Evolutionary conservation across 2,329 filamentous ascomycete species (phyloP).

Genomic region (Aureobasidium zeae): DNA sequence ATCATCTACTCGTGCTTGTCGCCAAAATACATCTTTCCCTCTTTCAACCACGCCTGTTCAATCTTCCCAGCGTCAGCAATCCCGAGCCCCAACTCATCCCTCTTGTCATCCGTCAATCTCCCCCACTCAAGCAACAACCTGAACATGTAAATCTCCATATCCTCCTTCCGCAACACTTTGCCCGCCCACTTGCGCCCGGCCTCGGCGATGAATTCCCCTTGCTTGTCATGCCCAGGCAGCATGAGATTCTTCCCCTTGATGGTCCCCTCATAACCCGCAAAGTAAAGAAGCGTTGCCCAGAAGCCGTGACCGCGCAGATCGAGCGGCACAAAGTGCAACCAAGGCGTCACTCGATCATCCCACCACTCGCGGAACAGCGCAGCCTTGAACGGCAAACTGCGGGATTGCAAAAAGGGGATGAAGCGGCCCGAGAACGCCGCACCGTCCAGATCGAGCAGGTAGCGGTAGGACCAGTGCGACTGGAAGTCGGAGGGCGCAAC

Average conservation of each 20-base stretch:
- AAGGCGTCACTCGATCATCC: conserved; percentile 62
- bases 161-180: conserved; percentile 55
- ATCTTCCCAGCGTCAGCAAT: conserved; percentile 17
- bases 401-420: conserved; percentile 55
- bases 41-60: conserved; percentile 14
- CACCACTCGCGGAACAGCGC: conserved; percentile 73
- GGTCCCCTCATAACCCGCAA: conserved; percentile 48
- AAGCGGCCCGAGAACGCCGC: conserved; percentile 57
- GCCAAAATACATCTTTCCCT: conserved; percentile 10
- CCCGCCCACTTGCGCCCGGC: conserved; percentile 57
- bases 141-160: conserved; percentile 76
- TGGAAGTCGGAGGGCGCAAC: conserved; percentile 42
- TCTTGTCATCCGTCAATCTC: conserved; percentile 53
- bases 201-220: conserved; percentile 57
- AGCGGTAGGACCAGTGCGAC: conserved; percentile 56
- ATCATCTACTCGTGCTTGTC: conserved; percentile 4
- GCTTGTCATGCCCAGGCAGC: conserved; percentile 42
- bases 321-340: conserved; percentile 73
- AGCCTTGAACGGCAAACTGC: conserved; percentile 59
- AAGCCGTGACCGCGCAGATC: conserved; percentile 65
- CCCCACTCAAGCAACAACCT: conserved; percentile 70
- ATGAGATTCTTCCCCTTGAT: conserved; percentile 40
- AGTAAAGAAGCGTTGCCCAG: conserved; percentile 66
- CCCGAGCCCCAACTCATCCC: conserved; percentile 37
- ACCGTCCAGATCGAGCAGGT: conserved; percentile 63